These are phyloP conservation scores for Xanthoconium stramineum DNA, from an alignment of 768 basidiomycete species.

Conservation along the genomic window DNA sequence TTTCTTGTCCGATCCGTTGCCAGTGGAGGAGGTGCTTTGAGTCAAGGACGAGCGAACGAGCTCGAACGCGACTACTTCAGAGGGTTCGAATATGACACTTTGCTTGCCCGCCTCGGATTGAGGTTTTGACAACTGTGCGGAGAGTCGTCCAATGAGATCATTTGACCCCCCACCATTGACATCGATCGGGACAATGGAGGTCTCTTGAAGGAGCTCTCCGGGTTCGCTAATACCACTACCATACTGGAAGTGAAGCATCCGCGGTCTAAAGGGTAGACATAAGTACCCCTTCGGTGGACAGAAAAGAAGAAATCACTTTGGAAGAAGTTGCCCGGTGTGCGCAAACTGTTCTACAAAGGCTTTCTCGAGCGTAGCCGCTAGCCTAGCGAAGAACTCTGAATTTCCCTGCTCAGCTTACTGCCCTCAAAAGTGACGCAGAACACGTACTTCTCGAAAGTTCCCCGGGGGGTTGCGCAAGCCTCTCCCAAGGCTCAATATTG, in stretches of 20 bases:
- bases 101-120: conserved; percentile 35
- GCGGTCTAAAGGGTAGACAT: conserved; percentile 20
- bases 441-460: conserved; percentile 42
- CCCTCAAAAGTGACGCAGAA: background rate
- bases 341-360: conserved; percentile 38
- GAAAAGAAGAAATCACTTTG: conserved; percentile 26
- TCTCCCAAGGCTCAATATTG: conserved; percentile 39
- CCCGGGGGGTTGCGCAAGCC: conserved; percentile 35
- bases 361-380: conserved; percentile 45
- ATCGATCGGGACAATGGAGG: conserved; percentile 52
- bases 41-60: conserved; percentile 32
- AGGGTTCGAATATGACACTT: conserved; percentile 60
- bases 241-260: conserved; percentile 57
- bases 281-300: conserved; percentile 1
- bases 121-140: conserved; percentile 32
- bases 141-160: conserved; percentile 54
- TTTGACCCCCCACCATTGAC: conserved; percentile 43
- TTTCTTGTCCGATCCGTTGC: conserved; percentile 25
- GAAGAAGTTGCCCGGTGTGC: conserved; percentile 29
- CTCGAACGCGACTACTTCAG: conserved; percentile 62
- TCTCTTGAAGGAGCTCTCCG: conserved; percentile 31
- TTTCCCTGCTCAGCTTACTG: conserved; percentile 5
- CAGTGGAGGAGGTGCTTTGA: conserved; percentile 9
- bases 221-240: conserved; percentile 40
- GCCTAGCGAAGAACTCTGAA: conserved; percentile 48